Evolutionary conservation across 2,329 filamentous ascomycete genomes (phyloP).

Genomic region (Monosporascus cannonballus): DNA sequence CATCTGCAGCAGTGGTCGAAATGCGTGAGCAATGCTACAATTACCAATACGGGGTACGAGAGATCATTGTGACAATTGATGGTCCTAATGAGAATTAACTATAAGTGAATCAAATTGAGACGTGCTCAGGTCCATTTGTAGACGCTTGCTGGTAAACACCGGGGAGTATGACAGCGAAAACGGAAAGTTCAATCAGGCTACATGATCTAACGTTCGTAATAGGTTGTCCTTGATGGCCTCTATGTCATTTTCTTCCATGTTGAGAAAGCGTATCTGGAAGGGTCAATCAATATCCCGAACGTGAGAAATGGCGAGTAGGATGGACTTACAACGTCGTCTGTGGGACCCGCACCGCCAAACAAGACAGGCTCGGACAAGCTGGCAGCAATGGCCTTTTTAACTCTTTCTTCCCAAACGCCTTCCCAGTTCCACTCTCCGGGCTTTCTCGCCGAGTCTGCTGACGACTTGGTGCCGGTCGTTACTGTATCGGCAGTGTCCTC

Average conservation of each 20-base stretch:
- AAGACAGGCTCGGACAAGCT: conserved; percentile 76
- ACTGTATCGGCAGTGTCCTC: conserved; percentile 14
- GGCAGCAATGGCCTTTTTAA: conserved; percentile 68
- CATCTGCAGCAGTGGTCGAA: not conserved
- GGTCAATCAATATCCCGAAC: conserved; percentile 6
- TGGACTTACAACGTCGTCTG: conserved; percentile 65
- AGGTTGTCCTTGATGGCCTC: conserved; percentile 54
- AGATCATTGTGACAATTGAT: not conserved
- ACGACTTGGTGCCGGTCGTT: conserved; percentile 1
- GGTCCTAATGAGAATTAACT: not conserved
- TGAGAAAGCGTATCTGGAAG: conserved; percentile 59
- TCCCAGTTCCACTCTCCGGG: conserved; percentile 97
- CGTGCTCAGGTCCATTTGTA: conserved; percentile 1
- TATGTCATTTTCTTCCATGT: conserved; percentile 54
- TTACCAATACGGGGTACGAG: not conserved
- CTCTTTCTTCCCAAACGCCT: conserved; percentile 89
- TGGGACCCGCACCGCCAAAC: conserved; percentile 57
- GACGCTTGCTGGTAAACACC: conserved; percentile 1
- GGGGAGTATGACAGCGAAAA: conserved; percentile 2
- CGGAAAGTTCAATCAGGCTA: conserved; percentile 13
- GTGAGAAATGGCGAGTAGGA: conserved; percentile 1
- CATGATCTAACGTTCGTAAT: conserved; percentile 40
- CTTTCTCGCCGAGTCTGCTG: conserved; percentile 34
- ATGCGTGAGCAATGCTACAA: not conserved
- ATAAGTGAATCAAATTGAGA: not conserved